These are phyloP conservation scores for Podila minutissima DNA, from an alignment of 192 early-diverging fungal genomes.

Conservation along the genomic window DNA sequence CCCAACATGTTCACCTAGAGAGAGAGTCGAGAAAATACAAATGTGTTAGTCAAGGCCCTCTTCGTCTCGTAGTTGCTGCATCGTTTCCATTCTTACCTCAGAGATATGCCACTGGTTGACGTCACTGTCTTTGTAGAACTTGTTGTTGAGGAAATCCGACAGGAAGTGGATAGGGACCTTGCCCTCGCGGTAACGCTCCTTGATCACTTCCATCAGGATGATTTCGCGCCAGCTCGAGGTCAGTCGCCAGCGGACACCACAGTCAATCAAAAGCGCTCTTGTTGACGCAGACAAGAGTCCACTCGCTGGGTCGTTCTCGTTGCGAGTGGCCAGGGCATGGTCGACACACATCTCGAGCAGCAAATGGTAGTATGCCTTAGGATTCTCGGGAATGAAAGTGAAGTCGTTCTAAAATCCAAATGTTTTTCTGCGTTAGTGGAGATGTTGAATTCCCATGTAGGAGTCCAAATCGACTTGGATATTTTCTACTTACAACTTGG, in stretches of 20 bases:
- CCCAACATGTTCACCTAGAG: constrained; percentile 57
- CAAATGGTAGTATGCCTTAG: constrained; percentile 66
- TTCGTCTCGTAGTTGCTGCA: neutral
- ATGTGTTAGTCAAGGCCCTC: too few relatives aligned
- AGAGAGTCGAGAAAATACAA: neutral
- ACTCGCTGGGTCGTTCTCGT: constrained; percentile 50
- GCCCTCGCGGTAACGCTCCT: constrained; percentile 53
- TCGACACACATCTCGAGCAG: constrained; percentile 72
- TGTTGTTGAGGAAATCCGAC: constrained; percentile 43
- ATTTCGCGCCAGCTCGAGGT: constrained; percentile 62
- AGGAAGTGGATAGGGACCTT: constrained; percentile 34
- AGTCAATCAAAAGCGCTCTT: constrained; percentile 71
- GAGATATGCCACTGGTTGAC: constrained; percentile 64
- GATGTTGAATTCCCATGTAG: too few relatives aligned
- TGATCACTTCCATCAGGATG: constrained; percentile 59
- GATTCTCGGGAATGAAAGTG: constrained; percentile 66
- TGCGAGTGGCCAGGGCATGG: constrained; percentile 55
- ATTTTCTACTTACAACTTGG: constrained; percentile 16
- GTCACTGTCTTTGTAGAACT: constrained; percentile 58
- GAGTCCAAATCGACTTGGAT: too few relatives aligned
- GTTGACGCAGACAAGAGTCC: constrained; percentile 62
- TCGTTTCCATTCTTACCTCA: constrained; percentile 52
- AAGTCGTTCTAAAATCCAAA: constrained; percentile 45
- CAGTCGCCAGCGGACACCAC: constrained; percentile 74
- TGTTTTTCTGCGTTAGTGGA: too few relatives aligned